These are phyloP conservation scores for Trichocladium uniseriatum DNA, from an alignment of 495 filamentous ascomycete genomes.

Conservation along the genomic window DNA sequence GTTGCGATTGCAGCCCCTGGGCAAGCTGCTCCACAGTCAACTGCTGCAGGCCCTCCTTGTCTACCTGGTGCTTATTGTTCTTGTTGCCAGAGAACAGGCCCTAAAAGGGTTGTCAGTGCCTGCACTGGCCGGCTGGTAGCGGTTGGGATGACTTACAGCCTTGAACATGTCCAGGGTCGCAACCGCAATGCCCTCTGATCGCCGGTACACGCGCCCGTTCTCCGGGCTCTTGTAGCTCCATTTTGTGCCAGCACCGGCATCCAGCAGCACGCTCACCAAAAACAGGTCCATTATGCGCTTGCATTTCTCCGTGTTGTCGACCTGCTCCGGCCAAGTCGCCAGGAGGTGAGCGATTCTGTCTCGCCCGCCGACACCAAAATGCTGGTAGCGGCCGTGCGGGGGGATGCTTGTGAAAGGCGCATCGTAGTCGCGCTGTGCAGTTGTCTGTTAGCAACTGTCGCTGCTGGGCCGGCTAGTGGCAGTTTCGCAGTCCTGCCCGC, in stretches of 20 bases:
- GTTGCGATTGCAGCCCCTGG: conserved; percentile 73
- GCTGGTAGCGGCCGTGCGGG: conserved; percentile 80
- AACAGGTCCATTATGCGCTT: conserved; percentile 77
- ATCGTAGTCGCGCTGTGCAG: conserved; percentile 69
- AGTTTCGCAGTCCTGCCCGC: too few species aligned
- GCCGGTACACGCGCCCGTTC: conserved; percentile 71
- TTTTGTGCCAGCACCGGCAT: conserved; percentile 72
- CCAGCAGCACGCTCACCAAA: conserved; percentile 80
- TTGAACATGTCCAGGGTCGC: conserved; percentile 98
- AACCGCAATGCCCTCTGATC: conserved; percentile 88
- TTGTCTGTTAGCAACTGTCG: neutral
- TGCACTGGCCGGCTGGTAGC: neutral
- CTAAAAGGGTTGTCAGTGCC: conserved; percentile 15
- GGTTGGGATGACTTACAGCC: conserved; percentile 28
- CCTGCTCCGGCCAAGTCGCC: conserved; percentile 49
- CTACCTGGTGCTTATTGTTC: conserved; percentile 77
- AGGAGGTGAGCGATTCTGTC: conserved; percentile 69
- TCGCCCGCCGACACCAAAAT: conserved; percentile 76
- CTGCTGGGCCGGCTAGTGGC: too few species aligned
- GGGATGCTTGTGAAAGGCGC: conserved; percentile 80
- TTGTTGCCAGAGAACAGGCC: conserved; percentile 84
- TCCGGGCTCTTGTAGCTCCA: conserved; percentile 91
- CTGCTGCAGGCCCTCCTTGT: conserved; percentile 67
- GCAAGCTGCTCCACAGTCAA: conserved; percentile 66
- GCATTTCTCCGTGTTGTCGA: conserved; percentile 63